phyloP scores from a whole-genome alignment of 768 basidiomycete genomes.

The Boletus tylopilopsis region DNA sequence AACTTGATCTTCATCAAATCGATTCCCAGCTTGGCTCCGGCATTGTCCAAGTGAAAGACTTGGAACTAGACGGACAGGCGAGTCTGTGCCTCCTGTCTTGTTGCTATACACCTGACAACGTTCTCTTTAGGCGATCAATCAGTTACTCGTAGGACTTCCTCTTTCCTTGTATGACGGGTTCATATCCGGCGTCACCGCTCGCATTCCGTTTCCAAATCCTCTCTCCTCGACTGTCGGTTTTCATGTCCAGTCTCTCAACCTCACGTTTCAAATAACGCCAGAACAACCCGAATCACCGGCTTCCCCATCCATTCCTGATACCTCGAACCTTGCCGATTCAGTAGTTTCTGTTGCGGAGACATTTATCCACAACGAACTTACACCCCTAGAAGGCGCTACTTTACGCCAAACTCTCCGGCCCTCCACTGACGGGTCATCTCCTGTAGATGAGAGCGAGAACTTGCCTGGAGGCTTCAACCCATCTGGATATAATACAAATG shows the following conservation, averaged over 20 bases:
- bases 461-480: slow-evolving; percentile 69
- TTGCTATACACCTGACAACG: slow-evolving; percentile 14
- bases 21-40: slow-evolving; percentile 94
- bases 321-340: slow-evolving; percentile 62
- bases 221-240: slow-evolving; percentile 69
- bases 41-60: slow-evolving; percentile 78
- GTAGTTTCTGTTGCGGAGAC: slow-evolving; percentile 82
- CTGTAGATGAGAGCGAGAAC: slow-evolving; percentile 36
- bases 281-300: slow-evolving; percentile 13
- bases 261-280: slow-evolving; percentile 53
- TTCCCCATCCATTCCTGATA: slow-evolving; percentile 12
- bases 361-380: slow-evolving; percentile 82
- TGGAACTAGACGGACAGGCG: slow-evolving; percentile 76
- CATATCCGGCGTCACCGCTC: slow-evolving; percentile 69
- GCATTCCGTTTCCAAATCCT: slow-evolving; percentile 84
- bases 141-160: slow-evolving; percentile 60
- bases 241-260: slow-evolving; percentile 62
- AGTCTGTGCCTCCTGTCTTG: slow-evolving; percentile 26
- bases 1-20: slow-evolving; percentile 81
- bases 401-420: slow-evolving; percentile 67
- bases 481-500: slow-evolving; percentile 33
- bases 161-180: slow-evolving; percentile 66
- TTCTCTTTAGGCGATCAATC: slow-evolving; percentile 71
- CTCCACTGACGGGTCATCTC: slow-evolving; percentile 30
- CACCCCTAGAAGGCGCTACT: slow-evolving; percentile 63